These are phyloP conservation scores for Quercus aquifolioides DNA, from an alignment of 306 rosid genomes.

Conservation along the genomic window DNA sequence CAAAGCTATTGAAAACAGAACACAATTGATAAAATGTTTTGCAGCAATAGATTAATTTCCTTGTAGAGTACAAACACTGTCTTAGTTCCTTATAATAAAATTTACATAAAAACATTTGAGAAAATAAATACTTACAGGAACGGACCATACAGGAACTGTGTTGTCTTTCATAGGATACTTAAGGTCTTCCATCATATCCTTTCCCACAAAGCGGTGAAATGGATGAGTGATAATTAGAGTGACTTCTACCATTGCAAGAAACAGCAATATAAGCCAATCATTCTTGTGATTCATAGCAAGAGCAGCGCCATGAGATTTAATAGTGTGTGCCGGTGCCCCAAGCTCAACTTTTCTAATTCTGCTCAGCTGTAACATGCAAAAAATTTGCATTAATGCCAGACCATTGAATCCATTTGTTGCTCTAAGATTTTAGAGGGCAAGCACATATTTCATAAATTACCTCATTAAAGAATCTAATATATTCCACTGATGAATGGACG, in stretches of 20 bases:
- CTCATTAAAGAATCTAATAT: not conserved
- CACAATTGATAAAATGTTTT: not conserved
- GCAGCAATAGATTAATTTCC: too few relatives aligned
- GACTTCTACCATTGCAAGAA: slow-evolving; percentile 56
- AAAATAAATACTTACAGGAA: slow-evolving; percentile 58
- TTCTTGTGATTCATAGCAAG: slow-evolving; percentile 65
- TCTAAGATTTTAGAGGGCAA: not conserved
- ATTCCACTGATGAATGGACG: not conserved
- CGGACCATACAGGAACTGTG: slow-evolving; percentile 92
- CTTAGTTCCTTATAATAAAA: too few relatives aligned
- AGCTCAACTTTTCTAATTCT: slow-evolving; percentile 39
- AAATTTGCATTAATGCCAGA: not conserved
- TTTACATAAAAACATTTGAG: too few relatives aligned
- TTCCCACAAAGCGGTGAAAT: slow-evolving; percentile 83
- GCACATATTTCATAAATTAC: not conserved
- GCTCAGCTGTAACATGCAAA: slow-evolving; percentile 20
- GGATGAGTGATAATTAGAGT: slow-evolving; percentile 51
- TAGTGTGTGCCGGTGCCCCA: slow-evolving; percentile 48
- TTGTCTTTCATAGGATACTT: slow-evolving; percentile 72
- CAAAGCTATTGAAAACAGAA: not conserved
- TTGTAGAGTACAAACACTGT: too few relatives aligned
- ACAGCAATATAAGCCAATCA: slow-evolving; percentile 81
- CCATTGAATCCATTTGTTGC: not conserved
- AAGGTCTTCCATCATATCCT: slow-evolving; percentile 91
- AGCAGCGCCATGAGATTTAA: slow-evolving; percentile 79